A percentile compares a stretch with the other conserved stretches of the same genome.
phyloP scores from a whole-genome alignment of 306 rosid genomes.

The Lupinus albus region DNA sequence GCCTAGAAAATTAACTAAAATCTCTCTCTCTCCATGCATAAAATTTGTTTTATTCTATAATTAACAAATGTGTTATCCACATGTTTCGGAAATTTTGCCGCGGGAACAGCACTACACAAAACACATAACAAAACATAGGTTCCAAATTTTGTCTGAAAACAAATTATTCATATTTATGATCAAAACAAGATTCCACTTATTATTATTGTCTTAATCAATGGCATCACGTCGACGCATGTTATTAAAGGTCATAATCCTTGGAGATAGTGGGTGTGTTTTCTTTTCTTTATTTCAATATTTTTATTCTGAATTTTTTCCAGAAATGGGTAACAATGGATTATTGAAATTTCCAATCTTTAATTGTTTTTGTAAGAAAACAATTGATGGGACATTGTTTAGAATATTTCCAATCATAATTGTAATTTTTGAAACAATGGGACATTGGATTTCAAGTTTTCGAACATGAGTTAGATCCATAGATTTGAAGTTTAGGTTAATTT shows the following conservation, averaged over 20 bases:
- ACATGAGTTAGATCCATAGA: too few relatives aligned
- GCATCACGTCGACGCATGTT: constrained; percentile 99
- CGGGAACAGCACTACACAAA: constrained; percentile 4
- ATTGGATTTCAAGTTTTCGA: too few relatives aligned
- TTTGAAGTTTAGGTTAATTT: too few relatives aligned
- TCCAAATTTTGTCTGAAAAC: not conserved
- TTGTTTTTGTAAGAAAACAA: constrained; percentile 23
- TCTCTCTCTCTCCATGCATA: too few relatives aligned
- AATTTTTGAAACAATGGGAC: too few relatives aligned
- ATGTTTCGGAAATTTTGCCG: constrained; percentile 45
- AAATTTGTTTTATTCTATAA: too few relatives aligned
- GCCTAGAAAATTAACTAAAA: too few relatives aligned
- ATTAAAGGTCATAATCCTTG: constrained; percentile 95
- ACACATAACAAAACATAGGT: constrained; percentile 31
- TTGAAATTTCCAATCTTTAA: constrained; percentile 34
- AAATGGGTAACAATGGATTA: not conserved
- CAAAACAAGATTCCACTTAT: not conserved
- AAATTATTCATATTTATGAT: not conserved
- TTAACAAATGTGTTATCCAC: constrained; percentile 8
- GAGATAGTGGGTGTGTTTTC: constrained; percentile 85
- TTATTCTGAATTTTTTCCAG: constrained; percentile 18
- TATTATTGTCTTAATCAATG: constrained; percentile 54
- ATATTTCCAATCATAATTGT: too few relatives aligned
- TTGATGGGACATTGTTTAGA: too few relatives aligned
- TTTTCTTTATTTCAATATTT: not conserved